phyloP scores from a whole-genome alignment of 176 grass and related monocot species.

The Eragrostis curvula region DNA sequence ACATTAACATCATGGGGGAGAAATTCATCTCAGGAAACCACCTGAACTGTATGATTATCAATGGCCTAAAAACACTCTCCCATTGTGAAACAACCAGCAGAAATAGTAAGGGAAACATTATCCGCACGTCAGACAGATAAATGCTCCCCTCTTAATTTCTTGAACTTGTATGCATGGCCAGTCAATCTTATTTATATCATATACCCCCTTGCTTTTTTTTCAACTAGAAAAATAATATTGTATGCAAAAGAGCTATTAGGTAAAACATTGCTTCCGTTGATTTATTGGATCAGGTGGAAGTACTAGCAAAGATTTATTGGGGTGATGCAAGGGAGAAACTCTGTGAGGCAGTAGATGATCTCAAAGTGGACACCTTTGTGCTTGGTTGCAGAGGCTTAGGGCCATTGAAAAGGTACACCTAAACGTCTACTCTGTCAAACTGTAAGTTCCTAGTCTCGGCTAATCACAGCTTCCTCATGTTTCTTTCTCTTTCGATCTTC shows the following conservation, averaged over 20 bases:
- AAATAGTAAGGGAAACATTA: background rate
- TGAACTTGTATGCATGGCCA: background rate
- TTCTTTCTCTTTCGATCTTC: conserved; percentile 21
- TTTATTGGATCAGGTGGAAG: conserved; percentile 61
- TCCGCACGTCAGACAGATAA: background rate
- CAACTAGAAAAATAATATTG: background rate
- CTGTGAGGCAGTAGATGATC: conserved; percentile 77
- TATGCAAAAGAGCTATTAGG: conserved; percentile 13
- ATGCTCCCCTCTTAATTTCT: background rate
- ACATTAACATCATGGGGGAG: background rate
- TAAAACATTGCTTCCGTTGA: background rate
- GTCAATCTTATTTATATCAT: background rate
- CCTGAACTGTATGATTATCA: background rate
- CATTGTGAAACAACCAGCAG: background rate
- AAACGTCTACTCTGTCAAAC: conserved; percentile 8
- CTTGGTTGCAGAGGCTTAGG: conserved; percentile 83
- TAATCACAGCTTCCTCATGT: conserved; percentile 30
- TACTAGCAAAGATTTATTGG: conserved; percentile 88
- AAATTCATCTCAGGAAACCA: background rate
- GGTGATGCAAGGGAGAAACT: conserved; percentile 91
- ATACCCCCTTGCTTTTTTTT: background rate
- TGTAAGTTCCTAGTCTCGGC: background rate
- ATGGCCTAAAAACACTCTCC: background rate
- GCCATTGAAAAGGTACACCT: conserved; percentile 70
- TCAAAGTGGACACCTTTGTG: conserved; percentile 72